These are phyloP conservation scores for Trichopus zeylanicus DNA, from an alignment of 116 monocot genomes.

Conservation along the genomic window DNA sequence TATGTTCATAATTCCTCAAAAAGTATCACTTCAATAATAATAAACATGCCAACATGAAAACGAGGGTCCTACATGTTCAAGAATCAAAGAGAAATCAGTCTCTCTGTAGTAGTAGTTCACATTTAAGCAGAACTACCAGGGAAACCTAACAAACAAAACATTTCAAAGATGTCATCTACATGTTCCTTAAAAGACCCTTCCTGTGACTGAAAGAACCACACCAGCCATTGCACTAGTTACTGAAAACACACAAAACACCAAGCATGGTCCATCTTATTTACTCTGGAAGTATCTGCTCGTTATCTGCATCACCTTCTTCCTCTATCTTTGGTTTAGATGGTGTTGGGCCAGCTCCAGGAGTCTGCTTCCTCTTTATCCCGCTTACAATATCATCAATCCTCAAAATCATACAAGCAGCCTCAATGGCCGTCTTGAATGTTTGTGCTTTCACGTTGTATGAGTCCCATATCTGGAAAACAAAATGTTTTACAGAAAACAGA, in stretches of 20 bases:
- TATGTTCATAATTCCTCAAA: too few relatives aligned
- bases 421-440: slow-evolving; percentile 86
- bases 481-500: background rate
- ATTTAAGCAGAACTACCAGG: too few relatives aligned
- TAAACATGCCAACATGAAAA: too few relatives aligned
- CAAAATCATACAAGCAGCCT: slow-evolving; percentile 85
- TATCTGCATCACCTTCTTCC: slow-evolving; percentile 81
- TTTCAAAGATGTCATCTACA: background rate
- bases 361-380: slow-evolving; percentile 88
- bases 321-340: slow-evolving; percentile 55
- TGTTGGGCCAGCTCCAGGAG: slow-evolving; percentile 49
- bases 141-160: too few relatives aligned
- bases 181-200: background rate
- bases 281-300: slow-evolving; percentile 77
- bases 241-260: background rate
- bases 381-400: slow-evolving; percentile 91
- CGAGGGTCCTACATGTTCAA: too few relatives aligned
- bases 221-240: background rate
- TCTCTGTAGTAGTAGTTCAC: too few relatives aligned
- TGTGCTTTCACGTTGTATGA: slow-evolving; percentile 88
- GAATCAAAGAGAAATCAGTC: too few relatives aligned
- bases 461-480: slow-evolving; percentile 63
- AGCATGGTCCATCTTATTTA: slow-evolving; percentile 7
- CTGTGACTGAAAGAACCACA: background rate
- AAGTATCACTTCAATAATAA: too few relatives aligned